A percentile compares a stretch with the other conserved stretches of the same genome.
These are phyloP conservation scores for Penicillium fimorum DNA, from an alignment of 495 filamentous ascomycete genomes.

Conservation along the genomic window DNA sequence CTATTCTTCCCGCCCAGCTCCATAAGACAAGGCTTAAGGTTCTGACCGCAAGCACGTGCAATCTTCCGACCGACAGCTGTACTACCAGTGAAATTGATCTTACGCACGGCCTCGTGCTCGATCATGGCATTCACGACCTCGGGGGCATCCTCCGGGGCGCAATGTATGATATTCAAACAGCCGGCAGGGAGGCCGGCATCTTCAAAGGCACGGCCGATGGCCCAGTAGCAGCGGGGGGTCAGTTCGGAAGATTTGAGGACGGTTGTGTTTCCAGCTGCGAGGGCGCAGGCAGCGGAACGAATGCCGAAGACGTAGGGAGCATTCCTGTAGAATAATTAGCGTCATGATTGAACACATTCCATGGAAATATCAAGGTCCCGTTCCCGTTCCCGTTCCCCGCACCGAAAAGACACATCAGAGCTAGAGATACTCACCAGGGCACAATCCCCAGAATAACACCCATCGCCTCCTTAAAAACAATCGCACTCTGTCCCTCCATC, in stretches of 20 bases:
- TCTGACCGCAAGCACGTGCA: conserved; percentile 49
- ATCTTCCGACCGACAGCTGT: conserved; percentile 57
- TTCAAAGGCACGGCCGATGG: conserved; percentile 62
- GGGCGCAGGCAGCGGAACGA: conserved; percentile 66
- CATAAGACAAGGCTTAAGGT: conserved; percentile 60
- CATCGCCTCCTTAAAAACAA: conserved; percentile 75
- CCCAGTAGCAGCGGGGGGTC: conserved; percentile 70
- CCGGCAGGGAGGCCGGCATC: conserved; percentile 69
- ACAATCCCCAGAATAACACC: conserved; percentile 80
- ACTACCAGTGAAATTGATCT: conserved; percentile 62
- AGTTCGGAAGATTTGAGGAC: conserved; percentile 74
- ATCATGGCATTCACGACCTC: conserved; percentile 56
- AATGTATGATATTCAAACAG: conserved; percentile 53
- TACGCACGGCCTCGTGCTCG: conserved; percentile 55
- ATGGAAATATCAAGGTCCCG: not conserved
- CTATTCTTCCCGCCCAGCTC: conserved; percentile 62
- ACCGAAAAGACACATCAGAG: not conserved
- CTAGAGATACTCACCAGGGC: conserved; percentile 60
- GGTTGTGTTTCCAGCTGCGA: conserved; percentile 79
- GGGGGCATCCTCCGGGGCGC: conserved; percentile 51
- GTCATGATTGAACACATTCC: not conserved
- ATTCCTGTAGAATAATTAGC: conserved; percentile 46
- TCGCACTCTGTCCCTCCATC: conserved; percentile 56
- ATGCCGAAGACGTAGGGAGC: conserved; percentile 65
- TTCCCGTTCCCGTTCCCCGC: no score